Percentiles rank a stretch among this genome's conserved stretches.
phyloP scores from a whole-genome alignment of 768 basidiomycete genomes.

The Pulveroboletus sp. region DNA sequence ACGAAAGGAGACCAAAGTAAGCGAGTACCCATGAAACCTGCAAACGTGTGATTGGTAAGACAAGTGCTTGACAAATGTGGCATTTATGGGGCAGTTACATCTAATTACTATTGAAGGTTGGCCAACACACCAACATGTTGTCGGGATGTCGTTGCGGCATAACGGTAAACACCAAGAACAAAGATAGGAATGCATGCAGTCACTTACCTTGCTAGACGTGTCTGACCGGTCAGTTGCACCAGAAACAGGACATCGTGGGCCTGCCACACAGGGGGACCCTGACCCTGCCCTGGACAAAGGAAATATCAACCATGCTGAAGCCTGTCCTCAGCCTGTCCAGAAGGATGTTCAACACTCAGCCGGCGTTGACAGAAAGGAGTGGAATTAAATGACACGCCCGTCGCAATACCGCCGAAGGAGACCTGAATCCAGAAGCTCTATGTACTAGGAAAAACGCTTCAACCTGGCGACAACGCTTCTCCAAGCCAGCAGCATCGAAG shows the following conservation, averaged over 20 bases:
- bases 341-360: not conserved
- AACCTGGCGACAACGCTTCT: not conserved
- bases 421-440: not conserved
- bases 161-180: not conserved
- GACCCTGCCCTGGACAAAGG: not conserved
- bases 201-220: not conserved
- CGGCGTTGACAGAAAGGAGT: not conserved
- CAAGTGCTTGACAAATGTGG: not conserved
- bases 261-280: not conserved
- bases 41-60: not conserved
- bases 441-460: not conserved
- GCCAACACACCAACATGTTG: not conserved
- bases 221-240: not conserved
- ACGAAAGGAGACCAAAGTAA: not conserved
- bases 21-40: not conserved
- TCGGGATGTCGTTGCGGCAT: not conserved
- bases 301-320: not conserved
- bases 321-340: not conserved
- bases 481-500: not conserved
- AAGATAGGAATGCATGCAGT: not conserved
- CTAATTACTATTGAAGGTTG: not conserved
- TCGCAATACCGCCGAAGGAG: not conserved
- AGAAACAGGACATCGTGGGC: not conserved
- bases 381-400: not conserved
- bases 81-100: not conserved